Evolutionary conservation across 2,329 filamentous ascomycete species (phyloP), one percentile per base, ranked within the genome.

Genomic region (Botrytis elliptica): DNA sequence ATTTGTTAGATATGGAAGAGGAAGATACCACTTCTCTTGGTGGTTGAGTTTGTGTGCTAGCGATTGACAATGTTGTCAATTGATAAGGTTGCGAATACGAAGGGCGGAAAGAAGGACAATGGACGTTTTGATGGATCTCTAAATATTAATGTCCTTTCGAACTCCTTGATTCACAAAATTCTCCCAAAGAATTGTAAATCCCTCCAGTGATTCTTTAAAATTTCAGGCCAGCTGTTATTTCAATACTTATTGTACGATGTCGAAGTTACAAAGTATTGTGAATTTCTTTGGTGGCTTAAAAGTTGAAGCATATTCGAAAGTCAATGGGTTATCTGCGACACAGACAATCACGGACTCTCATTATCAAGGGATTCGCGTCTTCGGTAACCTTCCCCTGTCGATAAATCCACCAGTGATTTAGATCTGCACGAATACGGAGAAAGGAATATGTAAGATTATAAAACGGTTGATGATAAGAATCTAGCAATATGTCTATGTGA

Each of bases 201-300:
- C 36, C 36, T 40, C 36, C 36, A 42, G 22, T 16, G 7, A 3
- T 63, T 63, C 63, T 70, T n/a, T 63, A n/a, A 52, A 55, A 76
- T 60, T 52, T 78, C 77, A 80, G 77, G 62, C 77, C 78, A 75
- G 79, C 79, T 79, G 78, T 74, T 72, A 52, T 76, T 70, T 73
- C 68, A 75, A 74, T 67, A 73, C 67, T 76, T 75, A 77, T 79
- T 70, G 49, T 74, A 75, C 33, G 55, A 57, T 57, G 3, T 69
- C 38, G 49, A 57, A n/a, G 55, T 52, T 70, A 70, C 52, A 73
- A 73, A 72, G 59, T 66, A 72, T 72, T 42, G 68, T 74, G 74
- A 74, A 77, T 72, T 75, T 75, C 46, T 70, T 72, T 66, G 59
- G 70, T 74, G 72, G 40, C 67, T 70, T 74, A 57, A 42, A 65